Evolutionary conservation across 305 asterid species (phyloP).

Genomic region (Solanum aculeatissimum): DNA sequence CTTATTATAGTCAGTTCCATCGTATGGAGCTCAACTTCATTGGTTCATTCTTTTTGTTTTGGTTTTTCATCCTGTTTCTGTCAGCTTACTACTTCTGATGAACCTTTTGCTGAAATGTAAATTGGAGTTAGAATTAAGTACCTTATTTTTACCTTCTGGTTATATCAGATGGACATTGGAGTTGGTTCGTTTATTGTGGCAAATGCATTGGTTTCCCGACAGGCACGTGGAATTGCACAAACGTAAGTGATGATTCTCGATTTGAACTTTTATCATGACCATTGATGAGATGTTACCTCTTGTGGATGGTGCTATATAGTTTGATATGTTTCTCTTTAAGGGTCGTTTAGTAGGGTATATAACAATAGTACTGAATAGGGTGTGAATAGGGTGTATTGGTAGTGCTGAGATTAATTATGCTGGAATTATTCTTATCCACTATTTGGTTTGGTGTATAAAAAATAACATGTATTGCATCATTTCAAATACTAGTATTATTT

Average conservation of each 20-base stretch:
- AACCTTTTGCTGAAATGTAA: not conserved
- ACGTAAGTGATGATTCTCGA: slow-evolving; percentile 31
- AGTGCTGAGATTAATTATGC: not conserved
- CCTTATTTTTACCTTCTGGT: slow-evolving; percentile 1
- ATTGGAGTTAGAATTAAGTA: not conserved
- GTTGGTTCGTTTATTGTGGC: slow-evolving; percentile 87
- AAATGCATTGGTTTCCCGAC: slow-evolving; percentile 82
- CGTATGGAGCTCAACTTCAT: not conserved
- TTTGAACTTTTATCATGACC: not conserved
- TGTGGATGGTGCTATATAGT: not conserved
- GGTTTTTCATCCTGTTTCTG: not conserved
- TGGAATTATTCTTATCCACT: not conserved
- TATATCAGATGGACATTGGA: slow-evolving; percentile 88
- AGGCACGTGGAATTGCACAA: slow-evolving; percentile 62
- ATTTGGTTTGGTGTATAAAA: not conserved
- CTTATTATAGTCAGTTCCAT: not conserved
- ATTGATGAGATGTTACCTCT: not conserved
- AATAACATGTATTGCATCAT: not conserved
- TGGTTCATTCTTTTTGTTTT: not conserved
- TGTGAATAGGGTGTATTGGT: not conserved
- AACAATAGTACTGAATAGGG: not conserved
- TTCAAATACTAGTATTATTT: not conserved
- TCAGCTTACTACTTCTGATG: not conserved
- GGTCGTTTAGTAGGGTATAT: not conserved
- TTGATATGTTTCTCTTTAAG: not conserved